These are phyloP conservation scores for Sporormia fimetaria DNA, from an alignment of 495 filamentous ascomycete species.

Conservation along the genomic window DNA sequence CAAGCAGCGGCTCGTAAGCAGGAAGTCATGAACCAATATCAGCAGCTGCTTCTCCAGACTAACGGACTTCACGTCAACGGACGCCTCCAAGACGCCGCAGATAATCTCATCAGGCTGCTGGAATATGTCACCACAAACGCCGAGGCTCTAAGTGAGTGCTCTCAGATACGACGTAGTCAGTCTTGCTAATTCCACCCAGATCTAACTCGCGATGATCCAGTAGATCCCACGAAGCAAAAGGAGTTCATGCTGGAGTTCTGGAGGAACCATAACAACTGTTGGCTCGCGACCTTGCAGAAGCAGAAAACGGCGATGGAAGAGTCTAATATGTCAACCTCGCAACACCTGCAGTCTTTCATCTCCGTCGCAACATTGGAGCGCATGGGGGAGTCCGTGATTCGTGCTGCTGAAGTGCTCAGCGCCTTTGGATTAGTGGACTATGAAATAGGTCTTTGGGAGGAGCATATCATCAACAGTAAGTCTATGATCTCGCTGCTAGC, in stretches of 20 bases:
- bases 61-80: slow-evolving; percentile 67
- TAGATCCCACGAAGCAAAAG: slow-evolving; percentile 52
- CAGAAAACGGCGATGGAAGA: slow-evolving; percentile 67
- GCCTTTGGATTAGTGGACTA: too few relatives aligned
- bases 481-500: too few relatives aligned
- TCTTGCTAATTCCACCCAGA: slow-evolving; percentile 37
- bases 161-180: slow-evolving; percentile 15
- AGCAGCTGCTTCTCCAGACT: slow-evolving; percentile 56
- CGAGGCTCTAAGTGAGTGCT: slow-evolving; percentile 64
- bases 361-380: too few relatives aligned
- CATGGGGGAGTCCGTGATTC: too few relatives aligned
- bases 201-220: slow-evolving; percentile 68
- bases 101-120: slow-evolving; percentile 64
- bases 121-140: slow-evolving; percentile 77
- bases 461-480: too few relatives aligned
- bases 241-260: slow-evolving; percentile 67
- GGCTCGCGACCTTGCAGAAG: slow-evolving; percentile 75
- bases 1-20: slow-evolving; percentile 36
- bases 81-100: slow-evolving; percentile 59
- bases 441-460: too few relatives aligned
- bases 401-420: too few relatives aligned
- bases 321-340: too few relatives aligned
- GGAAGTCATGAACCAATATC: slow-evolving; percentile 64
- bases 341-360: too few relatives aligned
- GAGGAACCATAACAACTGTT: slow-evolving; percentile 91